A percentile compares a stretch with the other conserved stretches of the same genome.
Evolutionary conservation across 2,329 filamentous ascomycete species (phyloP).

Genomic region (Botrytis paeoniae): DNA sequence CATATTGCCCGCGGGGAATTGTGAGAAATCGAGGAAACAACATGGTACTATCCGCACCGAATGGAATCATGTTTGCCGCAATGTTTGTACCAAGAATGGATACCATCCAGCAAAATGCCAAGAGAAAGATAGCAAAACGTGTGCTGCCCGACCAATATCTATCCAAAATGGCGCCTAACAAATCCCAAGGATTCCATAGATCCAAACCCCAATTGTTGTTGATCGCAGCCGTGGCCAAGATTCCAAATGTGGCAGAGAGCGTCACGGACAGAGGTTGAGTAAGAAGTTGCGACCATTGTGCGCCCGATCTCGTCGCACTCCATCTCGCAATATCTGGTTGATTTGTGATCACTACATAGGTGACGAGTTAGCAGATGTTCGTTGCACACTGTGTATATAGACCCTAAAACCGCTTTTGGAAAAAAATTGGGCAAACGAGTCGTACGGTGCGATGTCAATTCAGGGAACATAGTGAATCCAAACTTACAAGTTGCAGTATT

Average conservation of each 20-base stretch:
- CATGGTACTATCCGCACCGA: constrained; percentile 53
- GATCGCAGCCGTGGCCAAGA: constrained; percentile 35
- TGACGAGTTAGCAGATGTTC: neutral
- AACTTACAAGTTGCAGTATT: constrained; percentile 37
- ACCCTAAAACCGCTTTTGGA: too few species aligned
- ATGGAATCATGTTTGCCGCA: constrained; percentile 53
- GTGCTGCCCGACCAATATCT: constrained; percentile 39
- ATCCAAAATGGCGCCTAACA: constrained; percentile 40
- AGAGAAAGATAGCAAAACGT: constrained; percentile 44
- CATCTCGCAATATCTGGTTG: constrained; percentile 47
- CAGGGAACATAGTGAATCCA: neutral
- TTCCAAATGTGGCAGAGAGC: constrained; percentile 30
- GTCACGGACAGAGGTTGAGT: constrained; percentile 29
- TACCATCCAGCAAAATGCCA: constrained; percentile 51
- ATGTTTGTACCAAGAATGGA: constrained; percentile 55
- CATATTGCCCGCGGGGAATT: constrained; percentile 52
- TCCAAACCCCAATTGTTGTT: constrained; percentile 39
- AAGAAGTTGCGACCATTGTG: constrained; percentile 44
- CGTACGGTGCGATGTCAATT: neutral
- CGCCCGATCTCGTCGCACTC: constrained; percentile 30
- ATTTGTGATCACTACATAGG: constrained; percentile 39
- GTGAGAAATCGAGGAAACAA: constrained; percentile 54
- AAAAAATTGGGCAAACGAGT: neutral
- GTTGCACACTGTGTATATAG: neutral
- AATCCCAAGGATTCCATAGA: constrained; percentile 47